Evolutionary conservation across 2,329 filamentous ascomycete species (phyloP).

Genomic region (Colletotrichum sp.): DNA sequence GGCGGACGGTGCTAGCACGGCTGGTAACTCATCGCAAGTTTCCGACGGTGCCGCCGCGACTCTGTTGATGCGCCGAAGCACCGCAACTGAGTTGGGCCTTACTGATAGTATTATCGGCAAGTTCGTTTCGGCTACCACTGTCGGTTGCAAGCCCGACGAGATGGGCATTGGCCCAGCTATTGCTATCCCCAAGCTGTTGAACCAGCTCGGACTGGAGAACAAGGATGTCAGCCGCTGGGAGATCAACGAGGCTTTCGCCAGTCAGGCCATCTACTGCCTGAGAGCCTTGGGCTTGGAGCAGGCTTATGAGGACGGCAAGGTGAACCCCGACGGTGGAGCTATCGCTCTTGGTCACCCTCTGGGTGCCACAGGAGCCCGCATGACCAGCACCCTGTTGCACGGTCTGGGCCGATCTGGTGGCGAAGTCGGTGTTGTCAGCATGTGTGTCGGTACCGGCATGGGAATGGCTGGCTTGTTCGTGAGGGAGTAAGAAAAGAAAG

Average conservation of each 20-base stretch:
- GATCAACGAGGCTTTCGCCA: constrained; percentile 85
- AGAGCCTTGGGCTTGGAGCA: constrained; percentile 71
- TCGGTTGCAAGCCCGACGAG: constrained; percentile 85
- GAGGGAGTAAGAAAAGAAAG: constrained; percentile 54
- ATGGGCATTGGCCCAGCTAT: constrained; percentile 92
- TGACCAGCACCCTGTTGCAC: constrained; percentile 73
- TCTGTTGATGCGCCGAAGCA: constrained; percentile 84
- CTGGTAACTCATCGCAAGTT: constrained; percentile 86
- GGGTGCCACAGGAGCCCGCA: constrained; percentile 84
- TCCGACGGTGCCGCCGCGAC: constrained; percentile 87
- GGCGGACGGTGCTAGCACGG: constrained; percentile 76
- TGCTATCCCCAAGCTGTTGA: constrained; percentile 83
- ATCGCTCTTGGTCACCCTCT: constrained; percentile 94
- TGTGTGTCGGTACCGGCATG: constrained; percentile 89
- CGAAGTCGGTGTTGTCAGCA: constrained; percentile 81
- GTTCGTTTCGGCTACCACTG: constrained; percentile 78
- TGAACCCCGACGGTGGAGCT: constrained; percentile 92
- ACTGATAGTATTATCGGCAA: constrained; percentile 75
- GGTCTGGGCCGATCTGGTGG: constrained; percentile 73
- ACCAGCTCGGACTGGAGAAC: constrained; percentile 67
- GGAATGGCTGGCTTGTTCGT: constrained; percentile 75
- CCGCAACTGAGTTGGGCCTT: constrained; percentile 76
- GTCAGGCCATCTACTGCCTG: constrained; percentile 73
- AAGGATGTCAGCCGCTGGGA: constrained; percentile 86
- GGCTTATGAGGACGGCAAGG: constrained; percentile 67